Evolutionary conservation across 2,329 filamentous ascomycete species (phyloP).

Genomic region (Penicillium brevicompactum): DNA sequence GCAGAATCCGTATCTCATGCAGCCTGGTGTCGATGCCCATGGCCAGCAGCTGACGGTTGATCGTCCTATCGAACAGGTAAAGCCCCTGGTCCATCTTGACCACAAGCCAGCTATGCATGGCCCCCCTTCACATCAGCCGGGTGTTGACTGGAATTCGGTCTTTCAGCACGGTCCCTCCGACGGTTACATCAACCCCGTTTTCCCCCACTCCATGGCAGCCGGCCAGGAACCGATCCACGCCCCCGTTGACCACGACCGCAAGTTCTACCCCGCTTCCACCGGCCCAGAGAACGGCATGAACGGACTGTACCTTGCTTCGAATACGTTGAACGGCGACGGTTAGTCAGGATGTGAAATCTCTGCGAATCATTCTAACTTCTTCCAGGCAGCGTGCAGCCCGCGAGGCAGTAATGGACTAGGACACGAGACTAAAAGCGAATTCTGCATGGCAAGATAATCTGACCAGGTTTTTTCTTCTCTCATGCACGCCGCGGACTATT

Average conservation of each 20-base stretch:
- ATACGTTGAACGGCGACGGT: slow-evolving; percentile 51
- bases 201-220: slow-evolving; percentile 67
- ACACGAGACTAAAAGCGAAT: slow-evolving; percentile 9
- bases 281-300: slow-evolving; percentile 49
- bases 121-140: slow-evolving; percentile 60
- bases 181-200: slow-evolving; percentile 64
- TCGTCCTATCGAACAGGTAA: slow-evolving; percentile 47
- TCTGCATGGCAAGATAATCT: not conserved
- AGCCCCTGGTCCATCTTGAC: slow-evolving; percentile 42
- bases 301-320: slow-evolving; percentile 51
- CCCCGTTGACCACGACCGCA: slow-evolving; percentile 60
- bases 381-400: slow-evolving; percentile 58
- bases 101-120: slow-evolving; percentile 59
- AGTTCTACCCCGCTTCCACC: slow-evolving; percentile 54
- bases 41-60: slow-evolving; percentile 48
- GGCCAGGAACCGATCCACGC: slow-evolving; percentile 70
- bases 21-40: slow-evolving; percentile 43
- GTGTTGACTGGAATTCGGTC: slow-evolving; percentile 76
- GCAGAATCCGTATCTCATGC: slow-evolving; percentile 47
- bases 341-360: slow-evolving; percentile 37
- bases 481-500: slow-evolving; percentile 10
- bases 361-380: slow-evolving; percentile 42
- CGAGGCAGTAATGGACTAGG: slow-evolving; percentile 49
- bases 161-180: slow-evolving; percentile 73
- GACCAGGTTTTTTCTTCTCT: not conserved